Evolutionary conservation across 169 alveolate genomes (phyloP).

Genomic region (Theileria orientalis): DNA sequence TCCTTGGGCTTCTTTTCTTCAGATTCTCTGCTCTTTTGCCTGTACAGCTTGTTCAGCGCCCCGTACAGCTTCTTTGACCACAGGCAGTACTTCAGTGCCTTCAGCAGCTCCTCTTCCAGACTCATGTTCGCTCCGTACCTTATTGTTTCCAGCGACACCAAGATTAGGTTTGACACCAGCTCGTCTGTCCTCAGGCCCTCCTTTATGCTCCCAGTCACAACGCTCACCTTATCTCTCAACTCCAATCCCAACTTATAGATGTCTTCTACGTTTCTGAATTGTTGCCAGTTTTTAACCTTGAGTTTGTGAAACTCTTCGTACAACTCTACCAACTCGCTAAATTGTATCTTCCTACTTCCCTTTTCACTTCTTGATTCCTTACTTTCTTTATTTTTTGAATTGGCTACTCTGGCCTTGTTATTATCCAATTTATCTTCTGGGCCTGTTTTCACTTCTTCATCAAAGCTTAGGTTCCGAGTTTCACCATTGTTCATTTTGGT

Average conservation of each 20-base stretch:
- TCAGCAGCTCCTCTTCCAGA: neutral
- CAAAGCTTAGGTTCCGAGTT: too few relatives aligned
- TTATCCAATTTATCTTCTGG: neutral
- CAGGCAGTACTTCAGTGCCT: conserved; percentile 15
- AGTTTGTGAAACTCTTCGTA: conserved; percentile 27
- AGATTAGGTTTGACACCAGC: conserved; percentile 26
- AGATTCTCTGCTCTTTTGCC: too few relatives aligned
- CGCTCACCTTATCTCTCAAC: conserved; percentile 6
- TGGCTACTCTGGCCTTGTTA: neutral
- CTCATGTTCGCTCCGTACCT: conserved; percentile 54
- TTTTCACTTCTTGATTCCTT: neutral
- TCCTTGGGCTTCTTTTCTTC: too few relatives aligned
- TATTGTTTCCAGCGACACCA: conserved; percentile 40
- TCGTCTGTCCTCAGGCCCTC: conserved; percentile 43
- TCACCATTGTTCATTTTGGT: too few relatives aligned
- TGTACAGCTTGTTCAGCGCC: neutral
- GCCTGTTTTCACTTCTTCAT: neutral
- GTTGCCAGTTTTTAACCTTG: conserved; percentile 40
- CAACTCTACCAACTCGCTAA: conserved; percentile 31
- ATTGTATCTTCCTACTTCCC: neutral
- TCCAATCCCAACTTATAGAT: conserved; percentile 37
- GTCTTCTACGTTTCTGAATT: conserved; percentile 35
- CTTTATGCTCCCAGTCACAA: conserved; percentile 12
- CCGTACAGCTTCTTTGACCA: conserved; percentile 16
- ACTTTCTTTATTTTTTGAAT: neutral